Evolutionary conservation across 2,329 filamentous ascomycete species (phyloP), one percentile per base, ranked within the genome.

Genomic region (Gnomoniopsis sp.): DNA sequence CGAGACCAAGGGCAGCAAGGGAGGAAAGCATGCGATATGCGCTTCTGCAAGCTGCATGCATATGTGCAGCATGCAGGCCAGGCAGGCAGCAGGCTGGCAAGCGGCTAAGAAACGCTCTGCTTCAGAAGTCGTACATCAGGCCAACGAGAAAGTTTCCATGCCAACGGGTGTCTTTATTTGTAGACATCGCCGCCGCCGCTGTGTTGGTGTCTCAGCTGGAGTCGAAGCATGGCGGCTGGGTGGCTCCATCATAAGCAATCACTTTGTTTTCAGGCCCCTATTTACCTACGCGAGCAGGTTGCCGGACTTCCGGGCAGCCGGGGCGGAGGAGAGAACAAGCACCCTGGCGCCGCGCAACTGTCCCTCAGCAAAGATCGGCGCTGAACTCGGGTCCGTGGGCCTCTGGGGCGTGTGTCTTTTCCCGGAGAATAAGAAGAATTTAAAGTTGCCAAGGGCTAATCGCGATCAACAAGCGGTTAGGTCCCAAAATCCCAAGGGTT

Each of bases 31-130:
- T 49, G 34, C 36, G 21, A 43, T 34, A n/a, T 50, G 21, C 52
- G 44, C 23, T 43, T 22, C 46, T 50, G 34, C 19, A 50, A 23
- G 26, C 21, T 21, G 34, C 53, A 49, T 53, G 49, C 23, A 34
- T 47, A 30, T 30, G 49, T 58, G 58, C 55, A 60, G 41, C 55
- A 58, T 60, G 55, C 58, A 58, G n/a, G n/a, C n/a, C n/a, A n/a
- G n/a, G n/a, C n/a, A n/a, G n/a, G n/a, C n/a, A n/a, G n/a, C n/a
- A n/a, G 50, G 26, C 36, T 51, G 46, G 58, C 36, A n/a, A 41
- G 36, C 36, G 36, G 36, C 36, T n/a, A 41, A 17, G 49, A 49
- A 47, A 41, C 44, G 49, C 44, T 49, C 53, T 41, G 48, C 46
- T 30, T 19, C 43, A 6, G 19, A 44, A 10, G 19, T 19, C 26